A percentile compares a stretch with the other conserved stretches of the same genome.
Conservation (phyloP, 2,329 filamentous ascomycete genomes). For the Fusarium protoensiforme region DNA sequence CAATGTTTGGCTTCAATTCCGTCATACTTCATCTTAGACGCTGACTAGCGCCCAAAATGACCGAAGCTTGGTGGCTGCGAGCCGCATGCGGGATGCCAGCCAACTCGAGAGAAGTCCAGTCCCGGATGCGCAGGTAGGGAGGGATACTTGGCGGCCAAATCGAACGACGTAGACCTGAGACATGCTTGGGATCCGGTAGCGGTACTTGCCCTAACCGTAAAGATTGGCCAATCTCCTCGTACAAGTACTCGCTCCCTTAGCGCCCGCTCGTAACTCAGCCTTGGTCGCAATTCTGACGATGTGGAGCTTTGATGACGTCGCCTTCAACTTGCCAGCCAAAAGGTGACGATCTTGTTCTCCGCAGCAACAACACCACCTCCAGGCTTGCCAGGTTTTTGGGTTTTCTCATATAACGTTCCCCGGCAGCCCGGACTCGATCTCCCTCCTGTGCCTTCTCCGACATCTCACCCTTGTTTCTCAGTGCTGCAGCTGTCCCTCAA, state of each 20-base stretch:
- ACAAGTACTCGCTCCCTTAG: conserved; percentile 16
- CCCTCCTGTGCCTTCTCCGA: conserved; percentile 22
- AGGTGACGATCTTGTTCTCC: conserved; percentile 46
- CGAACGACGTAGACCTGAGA: conserved; percentile 34
- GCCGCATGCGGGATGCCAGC: conserved; percentile 41
- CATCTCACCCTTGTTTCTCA: conserved; percentile 37
- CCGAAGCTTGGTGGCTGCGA: conserved; percentile 37
- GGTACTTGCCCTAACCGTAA: neutral
- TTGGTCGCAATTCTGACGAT: conserved; percentile 26
- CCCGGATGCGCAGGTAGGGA: conserved; percentile 26
- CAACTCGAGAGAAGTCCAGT: conserved; percentile 24
- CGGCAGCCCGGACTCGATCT: conserved; percentile 35
- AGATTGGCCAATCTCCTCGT: neutral
- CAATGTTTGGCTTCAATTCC: conserved; percentile 36
- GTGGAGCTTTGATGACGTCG: conserved; percentile 45
- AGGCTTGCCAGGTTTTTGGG: conserved; percentile 34
- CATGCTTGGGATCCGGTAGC: conserved; percentile 21
- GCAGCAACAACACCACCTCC: conserved; percentile 42
- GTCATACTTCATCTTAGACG: conserved; percentile 42
- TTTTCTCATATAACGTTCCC: conserved; percentile 43
- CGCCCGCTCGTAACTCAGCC: conserved; percentile 23
- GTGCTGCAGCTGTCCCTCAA: conserved; percentile 31
- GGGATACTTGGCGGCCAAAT: conserved; percentile 24
- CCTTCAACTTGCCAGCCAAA: conserved; percentile 33
- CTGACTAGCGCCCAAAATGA: conserved; percentile 35